Evolutionary conservation across 108 stramenopile species (phyloP), one percentile per base, ranked within the genome.

Genomic region (Cylindrotheca closterium): DNA sequence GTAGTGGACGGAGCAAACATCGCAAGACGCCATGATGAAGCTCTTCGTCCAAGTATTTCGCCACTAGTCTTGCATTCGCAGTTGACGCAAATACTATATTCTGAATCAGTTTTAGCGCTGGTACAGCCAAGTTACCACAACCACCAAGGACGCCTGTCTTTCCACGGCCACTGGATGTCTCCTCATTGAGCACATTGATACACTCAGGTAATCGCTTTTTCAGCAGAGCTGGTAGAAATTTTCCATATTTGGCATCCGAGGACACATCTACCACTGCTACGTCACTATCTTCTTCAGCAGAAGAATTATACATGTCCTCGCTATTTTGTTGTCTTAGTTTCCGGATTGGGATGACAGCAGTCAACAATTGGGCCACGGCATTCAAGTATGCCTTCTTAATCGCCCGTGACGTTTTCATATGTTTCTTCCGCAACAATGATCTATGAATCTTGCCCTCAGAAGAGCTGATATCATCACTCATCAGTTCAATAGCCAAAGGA

Each of bases 401-500:
- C 15, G 65, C 61, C 18, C 68, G 47, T 24, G 71, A 75, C 2
- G 68, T 46, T 63, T 72, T 75, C 12, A 27, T 37, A 31, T 71
- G 55, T 42, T 83, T 73, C 12, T 49, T 51, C 24, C 64, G 61
- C n/a, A 76, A 30, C 30, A 83, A 42, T 22, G 28, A 52, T 51
- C 62, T 72, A 48, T 81, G 79, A 42, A 81, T 71, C 34, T 72
- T 72, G n/a, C 84, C 79, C 12, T 69, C 63, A 8, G 58, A 25
- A 17, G 78, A 56, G 15, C 73, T 75, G 62, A 87, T 64, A 18
- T 86, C 80, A 58, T 81, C 79, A 24, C 59, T 67, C 1, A 80
- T 55, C 23, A 93, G 58, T 73, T 93, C 92, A 21, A 77, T 71
- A 5, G 89, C 92, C 24, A 73, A 46, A 0, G 92, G 92, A 77